phyloP scores from a whole-genome alignment of 2,329 filamentous ascomycete species.

The Paradendryphiella salina region DNA sequence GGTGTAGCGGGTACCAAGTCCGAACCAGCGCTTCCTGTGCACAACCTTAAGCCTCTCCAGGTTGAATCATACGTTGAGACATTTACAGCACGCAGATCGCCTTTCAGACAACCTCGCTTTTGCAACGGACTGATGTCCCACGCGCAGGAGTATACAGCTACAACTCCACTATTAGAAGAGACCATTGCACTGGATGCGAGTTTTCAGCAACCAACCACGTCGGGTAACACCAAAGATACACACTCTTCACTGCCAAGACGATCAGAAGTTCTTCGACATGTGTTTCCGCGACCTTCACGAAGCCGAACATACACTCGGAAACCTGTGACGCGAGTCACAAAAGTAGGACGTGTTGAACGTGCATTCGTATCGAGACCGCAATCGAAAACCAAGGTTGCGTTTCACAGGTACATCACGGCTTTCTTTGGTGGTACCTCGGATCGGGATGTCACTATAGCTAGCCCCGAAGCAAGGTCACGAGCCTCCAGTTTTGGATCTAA shows the following conservation, averaged over 20 bases:
- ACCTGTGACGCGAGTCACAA: constrained; percentile 13
- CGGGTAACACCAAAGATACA: background rate
- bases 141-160: constrained; percentile 1
- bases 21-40: constrained; percentile 28
- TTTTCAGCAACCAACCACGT: background rate
- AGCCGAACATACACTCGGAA: constrained; percentile 7
- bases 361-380: constrained; percentile 17
- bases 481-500: constrained; percentile 29
- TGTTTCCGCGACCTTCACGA: constrained; percentile 26
- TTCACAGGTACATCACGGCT: constrained; percentile 36
- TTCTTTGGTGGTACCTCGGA: constrained; percentile 28
- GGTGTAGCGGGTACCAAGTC: constrained; percentile 48
- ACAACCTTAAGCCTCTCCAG: constrained; percentile 15
- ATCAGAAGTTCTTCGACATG: constrained; percentile 31
- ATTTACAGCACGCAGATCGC: constrained; percentile 15
- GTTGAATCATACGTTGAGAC: constrained; percentile 24
- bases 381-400: constrained; percentile 24
- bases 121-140: constrained; percentile 15
- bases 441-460: constrained; percentile 3
- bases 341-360: background rate
- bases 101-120: constrained; percentile 15
- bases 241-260: constrained; percentile 13
- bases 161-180: background rate
- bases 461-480: constrained; percentile 18
- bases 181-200: background rate